Evolutionary conservation across 78 protist genomes (phyloP), one percentile per base, ranked within the genome.

Genomic region (Bodo saltans): DNA sequence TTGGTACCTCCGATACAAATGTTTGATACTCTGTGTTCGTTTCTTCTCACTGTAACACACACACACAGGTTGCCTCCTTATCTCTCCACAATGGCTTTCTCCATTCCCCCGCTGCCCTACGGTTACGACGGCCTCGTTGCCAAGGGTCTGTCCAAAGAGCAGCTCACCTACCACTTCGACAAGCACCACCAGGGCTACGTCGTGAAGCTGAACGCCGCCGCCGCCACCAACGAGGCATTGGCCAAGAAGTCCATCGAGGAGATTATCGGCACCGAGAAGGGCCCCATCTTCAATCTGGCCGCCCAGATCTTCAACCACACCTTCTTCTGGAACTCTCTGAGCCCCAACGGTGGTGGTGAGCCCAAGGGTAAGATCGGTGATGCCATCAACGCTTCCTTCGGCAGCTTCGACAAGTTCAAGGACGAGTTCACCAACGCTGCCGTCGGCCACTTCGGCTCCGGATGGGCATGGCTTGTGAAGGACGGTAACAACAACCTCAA

Each of bases 391-490:
- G n/a, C 81, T 1, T 26, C 28, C 21, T 88, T 83, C 70, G 91
- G 91, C 52, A 68, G 79, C 40, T 17, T 88, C 69, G 93, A 68
- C 34, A 8, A 78, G 33, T 81, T 89, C 42, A 87, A 83, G 60
- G 52, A 84, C 42, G 87, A 83, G 42, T 83, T 83, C 81, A 39
- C 89, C 34, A 80, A 52, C 34, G 32, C 79, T 30, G 76, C 88
- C n/a, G 39, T 8, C 1, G 74, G 39, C 3, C 85, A 69, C 78
- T 90, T 90, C 40, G 92, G 92, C 32, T 52, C 78, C 42, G 93
- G 93, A 28, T 90, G 93, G 93, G 87, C 85, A 34, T 90, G 93
- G 93, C 84, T 90, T 26, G 85, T 90, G 33, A 30, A 70, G 47
- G 76, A 90, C 76, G 90, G 40, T 28, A 11, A 1, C 42, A 70